Conservation (phyloP, 441 rosid genomes). For the Rhodomyrtus psidioides region DNA sequence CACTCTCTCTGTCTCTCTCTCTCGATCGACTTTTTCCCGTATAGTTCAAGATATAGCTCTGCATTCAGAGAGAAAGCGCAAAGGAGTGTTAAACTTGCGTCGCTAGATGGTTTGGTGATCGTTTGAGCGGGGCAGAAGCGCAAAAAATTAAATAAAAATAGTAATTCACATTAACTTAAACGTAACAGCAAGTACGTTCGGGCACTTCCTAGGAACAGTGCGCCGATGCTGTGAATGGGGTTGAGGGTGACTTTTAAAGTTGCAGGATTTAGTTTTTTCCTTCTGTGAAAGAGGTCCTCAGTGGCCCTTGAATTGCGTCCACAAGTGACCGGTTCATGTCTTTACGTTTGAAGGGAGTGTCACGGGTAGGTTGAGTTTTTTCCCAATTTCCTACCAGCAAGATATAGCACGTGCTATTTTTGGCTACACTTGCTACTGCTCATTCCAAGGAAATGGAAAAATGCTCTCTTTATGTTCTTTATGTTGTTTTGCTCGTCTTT, state of each 20-base stretch:
- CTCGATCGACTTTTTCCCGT: background rate
- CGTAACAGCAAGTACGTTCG: background rate
- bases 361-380: background rate
- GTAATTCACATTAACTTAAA: background rate
- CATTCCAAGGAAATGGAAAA: background rate
- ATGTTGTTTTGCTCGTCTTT: background rate
- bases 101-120: background rate
- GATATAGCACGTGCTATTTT: background rate
- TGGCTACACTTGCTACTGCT: background rate
- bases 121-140: background rate
- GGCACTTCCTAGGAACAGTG: background rate
- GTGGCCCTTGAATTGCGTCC: background rate
- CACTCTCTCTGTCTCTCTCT: background rate
- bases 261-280: background rate
- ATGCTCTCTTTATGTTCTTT: background rate
- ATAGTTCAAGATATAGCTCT: background rate
- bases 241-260: background rate
- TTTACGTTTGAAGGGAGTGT: background rate
- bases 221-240: background rate
- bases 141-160: rapidly evolving
- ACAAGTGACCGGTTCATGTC: background rate
- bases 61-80: background rate
- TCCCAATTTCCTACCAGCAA: background rate
- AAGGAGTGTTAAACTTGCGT: rapidly evolving
- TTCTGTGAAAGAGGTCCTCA: background rate